Evolutionary conservation across 352 stramenopile genomes (phyloP).

Genomic region (Pythium aquatile): DNA sequence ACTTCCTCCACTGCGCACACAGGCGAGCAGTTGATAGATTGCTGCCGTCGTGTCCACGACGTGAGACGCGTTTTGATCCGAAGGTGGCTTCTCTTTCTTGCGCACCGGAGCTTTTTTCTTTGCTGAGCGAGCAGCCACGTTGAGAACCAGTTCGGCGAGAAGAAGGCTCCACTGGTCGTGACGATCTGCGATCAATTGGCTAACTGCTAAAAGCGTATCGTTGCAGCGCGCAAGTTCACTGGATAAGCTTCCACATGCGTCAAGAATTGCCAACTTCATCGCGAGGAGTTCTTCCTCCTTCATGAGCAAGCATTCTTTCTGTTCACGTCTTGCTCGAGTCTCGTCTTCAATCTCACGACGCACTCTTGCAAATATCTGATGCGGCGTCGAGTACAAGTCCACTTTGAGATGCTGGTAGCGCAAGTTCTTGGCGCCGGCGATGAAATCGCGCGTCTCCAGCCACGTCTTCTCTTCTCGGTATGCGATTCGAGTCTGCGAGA

Average conservation of each 20-base stretch:
- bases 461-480: constrained; percentile 17
- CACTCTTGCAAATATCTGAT: constrained; percentile 23
- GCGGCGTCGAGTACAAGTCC: constrained; percentile 20
- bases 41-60: background rate
- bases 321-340: constrained; percentile 12
- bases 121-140: background rate
- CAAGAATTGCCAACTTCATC: background rate
- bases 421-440: constrained; percentile 1
- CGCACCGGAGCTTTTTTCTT: constrained; percentile 12
- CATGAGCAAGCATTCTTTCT: constrained; percentile 15
- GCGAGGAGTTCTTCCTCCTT: constrained; percentile 20
- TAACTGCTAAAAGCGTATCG: background rate
- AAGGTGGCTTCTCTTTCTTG: constrained; percentile 4
- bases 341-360: constrained; percentile 22
- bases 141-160: constrained; percentile 6
- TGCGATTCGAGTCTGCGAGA: constrained; percentile 22
- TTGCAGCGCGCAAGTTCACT: constrained; percentile 8
- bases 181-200: background rate
- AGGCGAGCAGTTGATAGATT: background rate
- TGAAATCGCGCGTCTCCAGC: constrained; percentile 21
- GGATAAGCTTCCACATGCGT: background rate
- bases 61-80: background rate
- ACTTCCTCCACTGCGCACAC: background rate
- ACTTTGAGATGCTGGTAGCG: constrained; percentile 15
- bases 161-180: constrained; percentile 1